Evolutionary conservation across 2,329 filamentous ascomycete genomes (phyloP), one percentile per base, ranked within the genome.

Genomic region (Epichloe sylvatica): DNA sequence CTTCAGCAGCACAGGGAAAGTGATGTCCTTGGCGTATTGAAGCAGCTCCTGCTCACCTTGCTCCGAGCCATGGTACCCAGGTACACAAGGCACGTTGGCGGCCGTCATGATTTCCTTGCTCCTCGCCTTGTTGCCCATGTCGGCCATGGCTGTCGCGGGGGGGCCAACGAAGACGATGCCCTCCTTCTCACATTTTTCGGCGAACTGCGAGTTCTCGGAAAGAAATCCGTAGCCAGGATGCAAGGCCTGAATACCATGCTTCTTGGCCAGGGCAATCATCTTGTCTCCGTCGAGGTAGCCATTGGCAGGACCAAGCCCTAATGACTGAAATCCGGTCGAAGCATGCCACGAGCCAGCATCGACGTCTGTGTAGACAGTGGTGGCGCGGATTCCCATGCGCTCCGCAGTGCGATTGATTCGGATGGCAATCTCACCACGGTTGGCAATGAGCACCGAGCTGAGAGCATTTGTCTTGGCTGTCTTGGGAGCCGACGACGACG

Each of bases 211-310:
- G 67, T 98, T 98, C 70, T 98, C 92, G 54, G 86, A 94, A 56
- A 97, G 70, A 62, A 94, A 98, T 41, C 92, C 92, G 70, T 98
- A 98, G 23, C 92, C 92, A 0, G 92, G 92, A 66, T 98, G 92
- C 57, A 98, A 83, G 4, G 88, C 91, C 63, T 91, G 80, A 60
- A 94, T 96, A 41, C 85, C 85, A 60, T 91, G 80, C 59, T 84
- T 75, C 69, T 90, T 89, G 13, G 91, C 92, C 51, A 95, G 80
- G 30, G 80, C 76, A 54, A 98, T 91, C 62, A 98, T 97, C 54
- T 86, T 81, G 60, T 94, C 86, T 50, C 90, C 90, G 64, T 98
- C 91, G 40, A 98, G 81, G 64, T 98, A 98, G 48, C 85, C 89
- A 45, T 84, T 84, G 15, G 88, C 80, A 7, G 83, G 79, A 21